Percentiles rank a stretch among this genome's conserved stretches.
Evolutionary conservation across 2,329 filamentous ascomycete genomes (phyloP).

Genomic region (Phialocephala sp.): DNA sequence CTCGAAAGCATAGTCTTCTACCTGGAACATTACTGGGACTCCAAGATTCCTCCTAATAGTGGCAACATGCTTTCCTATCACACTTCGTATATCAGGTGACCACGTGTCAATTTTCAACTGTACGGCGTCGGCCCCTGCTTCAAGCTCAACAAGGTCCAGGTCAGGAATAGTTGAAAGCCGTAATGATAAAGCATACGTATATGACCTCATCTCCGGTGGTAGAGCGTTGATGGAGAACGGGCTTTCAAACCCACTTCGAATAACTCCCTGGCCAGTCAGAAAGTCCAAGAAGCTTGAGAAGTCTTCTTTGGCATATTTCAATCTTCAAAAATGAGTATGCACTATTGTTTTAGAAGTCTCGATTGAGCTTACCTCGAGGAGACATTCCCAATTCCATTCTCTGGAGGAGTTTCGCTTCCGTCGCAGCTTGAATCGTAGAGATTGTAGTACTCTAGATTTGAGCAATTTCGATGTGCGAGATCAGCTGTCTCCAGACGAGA

Average conservation of each 20-base stretch:
- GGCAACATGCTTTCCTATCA: conserved; percentile 61
- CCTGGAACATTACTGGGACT: conserved; percentile 61
- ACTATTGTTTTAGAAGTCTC: not conserved
- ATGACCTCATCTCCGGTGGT: conserved; percentile 62
- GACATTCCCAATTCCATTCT: conserved; percentile 51
- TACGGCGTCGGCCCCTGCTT: conserved; percentile 64
- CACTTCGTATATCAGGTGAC: conserved; percentile 54
- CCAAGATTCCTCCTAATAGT: conserved; percentile 61
- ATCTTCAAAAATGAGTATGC: conserved; percentile 34
- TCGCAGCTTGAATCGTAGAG: conserved; percentile 50
- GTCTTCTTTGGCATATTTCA: conserved; percentile 62
- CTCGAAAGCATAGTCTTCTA: conserved; percentile 53
- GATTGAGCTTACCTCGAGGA: conserved; percentile 44
- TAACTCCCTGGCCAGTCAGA: conserved; percentile 58
- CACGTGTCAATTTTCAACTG: conserved; percentile 65
- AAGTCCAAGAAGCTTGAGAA: conserved; percentile 64
- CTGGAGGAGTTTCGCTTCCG: conserved; percentile 46
- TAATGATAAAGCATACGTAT: conserved; percentile 71
- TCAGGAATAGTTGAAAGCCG: conserved; percentile 62
- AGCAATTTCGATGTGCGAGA: conserved; percentile 52
- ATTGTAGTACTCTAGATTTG: conserved; percentile 72
- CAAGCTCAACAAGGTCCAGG: conserved; percentile 57
- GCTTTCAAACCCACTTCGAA: conserved; percentile 60
- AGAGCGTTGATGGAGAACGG: conserved; percentile 65
- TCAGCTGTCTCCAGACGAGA: conserved; percentile 51